Evolutionary conservation across 169 alveolate species (phyloP).

Genomic region (Plasmodium knowlesi): DNA sequence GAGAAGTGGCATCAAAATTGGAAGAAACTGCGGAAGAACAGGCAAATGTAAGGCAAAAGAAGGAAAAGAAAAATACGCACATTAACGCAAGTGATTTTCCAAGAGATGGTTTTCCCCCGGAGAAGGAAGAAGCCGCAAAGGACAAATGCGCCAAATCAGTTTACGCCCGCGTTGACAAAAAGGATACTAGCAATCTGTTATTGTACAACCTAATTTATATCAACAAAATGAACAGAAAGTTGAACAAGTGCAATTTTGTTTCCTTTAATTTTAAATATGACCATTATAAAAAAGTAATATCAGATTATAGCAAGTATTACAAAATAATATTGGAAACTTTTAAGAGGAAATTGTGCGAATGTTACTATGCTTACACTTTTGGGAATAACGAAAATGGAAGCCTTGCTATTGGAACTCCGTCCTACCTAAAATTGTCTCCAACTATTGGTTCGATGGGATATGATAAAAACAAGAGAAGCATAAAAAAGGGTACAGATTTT

Average conservation of each 20-base stretch:
- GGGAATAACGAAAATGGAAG: constrained; percentile 69
- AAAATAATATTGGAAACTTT: constrained; percentile 53
- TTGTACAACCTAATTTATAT: constrained; percentile 55
- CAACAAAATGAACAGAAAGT: constrained; percentile 69
- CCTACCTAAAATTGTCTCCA: constrained; percentile 63
- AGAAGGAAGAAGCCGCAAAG: background rate
- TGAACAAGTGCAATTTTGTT: constrained; percentile 56
- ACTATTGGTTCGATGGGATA: constrained; percentile 67
- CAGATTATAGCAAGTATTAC: constrained; percentile 51
- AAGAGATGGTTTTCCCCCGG: background rate
- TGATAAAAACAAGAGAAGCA: constrained; percentile 44
- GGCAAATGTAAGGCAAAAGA: constrained; percentile 5
- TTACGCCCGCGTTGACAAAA: constrained; percentile 51
- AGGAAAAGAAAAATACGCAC: constrained; percentile 6
- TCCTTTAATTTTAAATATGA: constrained; percentile 49
- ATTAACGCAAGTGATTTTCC: constrained; percentile 8
- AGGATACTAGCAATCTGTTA: constrained; percentile 54
- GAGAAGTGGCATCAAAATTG: background rate
- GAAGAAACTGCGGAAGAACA: constrained; percentile 6
- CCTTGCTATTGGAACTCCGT: constrained; percentile 68
- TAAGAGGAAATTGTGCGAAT: constrained; percentile 52
- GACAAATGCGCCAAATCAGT: constrained; percentile 11
- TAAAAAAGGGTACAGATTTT: constrained; percentile 59
- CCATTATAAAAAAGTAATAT: constrained; percentile 40
- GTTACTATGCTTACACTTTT: constrained; percentile 67